These are phyloP conservation scores for Fusarium marasasianum DNA, from an alignment of 2,329 filamentous ascomycete species.

Conservation along the genomic window DNA sequence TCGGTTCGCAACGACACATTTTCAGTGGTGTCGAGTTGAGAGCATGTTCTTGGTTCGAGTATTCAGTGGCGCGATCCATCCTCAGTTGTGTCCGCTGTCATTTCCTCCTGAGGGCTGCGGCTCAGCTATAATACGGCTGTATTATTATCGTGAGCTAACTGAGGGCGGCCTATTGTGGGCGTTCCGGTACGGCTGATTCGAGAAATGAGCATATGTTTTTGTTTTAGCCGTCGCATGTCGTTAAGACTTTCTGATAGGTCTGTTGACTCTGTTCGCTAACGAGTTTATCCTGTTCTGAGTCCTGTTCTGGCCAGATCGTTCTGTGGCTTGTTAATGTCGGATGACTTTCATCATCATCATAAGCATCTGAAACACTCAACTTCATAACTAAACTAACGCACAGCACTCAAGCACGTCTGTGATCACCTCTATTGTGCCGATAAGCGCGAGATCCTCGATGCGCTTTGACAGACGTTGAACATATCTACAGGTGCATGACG, in stretches of 20 bases:
- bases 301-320: neutral
- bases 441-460: constrained; percentile 17
- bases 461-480: constrained; percentile 24
- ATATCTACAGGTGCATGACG: constrained; percentile 14
- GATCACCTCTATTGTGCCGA: neutral
- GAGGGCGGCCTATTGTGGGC: constrained; percentile 10
- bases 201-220: constrained; percentile 10
- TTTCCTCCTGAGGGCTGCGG: neutral
- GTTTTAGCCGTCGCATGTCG: constrained; percentile 3
- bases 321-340: constrained; percentile 14
- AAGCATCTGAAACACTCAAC: constrained; percentile 13
- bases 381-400: constrained; percentile 12
- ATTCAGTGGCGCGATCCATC: constrained; percentile 5
- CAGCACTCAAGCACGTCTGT: neutral
- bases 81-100: neutral
- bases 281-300: neutral
- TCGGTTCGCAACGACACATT: neutral
- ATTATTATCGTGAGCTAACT: neutral
- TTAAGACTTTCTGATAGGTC: constrained; percentile 5
- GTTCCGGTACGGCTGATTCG: neutral
- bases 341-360: neutral
- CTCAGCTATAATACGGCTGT: neutral
- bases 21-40: neutral
- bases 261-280: neutral
- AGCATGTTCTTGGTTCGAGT: neutral